phyloP scores from a whole-genome alignment of 805 yeast species.

The Candida pseudoglaebosa region DNA sequence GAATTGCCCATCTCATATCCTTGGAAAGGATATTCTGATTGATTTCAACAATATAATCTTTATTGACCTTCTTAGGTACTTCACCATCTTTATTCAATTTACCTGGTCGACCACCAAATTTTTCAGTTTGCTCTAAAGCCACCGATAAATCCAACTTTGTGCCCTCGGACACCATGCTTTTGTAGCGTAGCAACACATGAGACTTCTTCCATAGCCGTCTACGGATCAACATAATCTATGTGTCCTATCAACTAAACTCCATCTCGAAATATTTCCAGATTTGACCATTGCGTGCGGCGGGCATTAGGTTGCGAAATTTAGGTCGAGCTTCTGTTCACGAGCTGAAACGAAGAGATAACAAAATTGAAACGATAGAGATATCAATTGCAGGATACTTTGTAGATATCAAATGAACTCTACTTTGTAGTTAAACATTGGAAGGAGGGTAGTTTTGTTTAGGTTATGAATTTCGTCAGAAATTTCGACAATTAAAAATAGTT shows the following conservation, averaged over 20 bases:
- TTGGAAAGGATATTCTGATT: slow-evolving; percentile 9
- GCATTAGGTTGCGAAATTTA: no score
- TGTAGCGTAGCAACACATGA: background rate
- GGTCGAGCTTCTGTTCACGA: no score
- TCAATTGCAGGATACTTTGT: no score
- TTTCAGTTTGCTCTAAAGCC: slow-evolving; percentile 12
- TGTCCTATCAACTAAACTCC: background rate
- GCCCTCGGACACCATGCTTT: slow-evolving; percentile 1
- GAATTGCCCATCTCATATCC: slow-evolving; percentile 12
- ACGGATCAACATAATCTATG: background rate
- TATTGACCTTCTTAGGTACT: slow-evolving; percentile 2
- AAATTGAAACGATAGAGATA: no score
- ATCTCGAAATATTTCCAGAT: background rate
- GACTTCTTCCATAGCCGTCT: slow-evolving; percentile 1
- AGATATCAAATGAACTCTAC: no score
- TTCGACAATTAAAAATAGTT: no score
- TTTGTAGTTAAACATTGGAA: no score
- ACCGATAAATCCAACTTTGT: slow-evolving; percentile 9
- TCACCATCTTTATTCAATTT: slow-evolving; percentile 10
- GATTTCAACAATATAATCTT: slow-evolving; percentile 9
- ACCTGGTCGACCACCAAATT: slow-evolving; percentile 8
- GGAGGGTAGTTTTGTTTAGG: no score
- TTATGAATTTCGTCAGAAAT: no score
- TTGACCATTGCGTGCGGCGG: slow-evolving; percentile 1
- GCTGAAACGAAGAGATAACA: no score